phyloP scores from a whole-genome alignment of 192 early-diverging fungal species.

The Lunasporangiospora selenospora region DNA sequence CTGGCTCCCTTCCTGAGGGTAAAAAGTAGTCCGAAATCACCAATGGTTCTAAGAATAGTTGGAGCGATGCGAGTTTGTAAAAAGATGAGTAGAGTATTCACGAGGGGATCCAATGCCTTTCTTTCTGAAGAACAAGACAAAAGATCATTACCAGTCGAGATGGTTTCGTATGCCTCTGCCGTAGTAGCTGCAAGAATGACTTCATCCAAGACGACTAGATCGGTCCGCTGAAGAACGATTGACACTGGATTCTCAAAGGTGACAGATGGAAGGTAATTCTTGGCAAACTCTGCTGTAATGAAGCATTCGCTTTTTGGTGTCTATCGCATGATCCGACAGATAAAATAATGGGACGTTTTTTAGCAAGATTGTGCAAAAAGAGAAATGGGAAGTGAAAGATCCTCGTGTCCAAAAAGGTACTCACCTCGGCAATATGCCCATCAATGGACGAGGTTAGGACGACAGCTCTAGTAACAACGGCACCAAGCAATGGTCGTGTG shows the following conservation, averaged over 20 bases:
- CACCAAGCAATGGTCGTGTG: conserved; percentile 12
- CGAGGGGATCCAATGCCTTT: conserved; percentile 2
- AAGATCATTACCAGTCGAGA: conserved; percentile 14
- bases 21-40: conserved; percentile 33
- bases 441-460: conserved; percentile 43
- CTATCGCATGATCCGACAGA: background rate
- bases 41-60: conserved; percentile 27
- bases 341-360: background rate
- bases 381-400: too few species aligned
- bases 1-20: conserved; percentile 21
- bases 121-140: conserved; percentile 2
- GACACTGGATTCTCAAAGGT: conserved; percentile 24
- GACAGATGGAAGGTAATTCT: conserved; percentile 13
- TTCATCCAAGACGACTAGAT: conserved; percentile 66
- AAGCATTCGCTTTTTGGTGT: conserved; percentile 35
- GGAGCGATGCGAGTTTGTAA: too few species aligned
- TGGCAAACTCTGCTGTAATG: conserved; percentile 37
- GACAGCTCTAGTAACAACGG: conserved; percentile 38
- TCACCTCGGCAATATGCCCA: conserved; percentile 34
- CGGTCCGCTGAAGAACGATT: conserved; percentile 42
- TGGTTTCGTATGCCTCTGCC: conserved; percentile 55
- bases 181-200: conserved; percentile 67
- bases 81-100: too few species aligned
- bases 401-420: background rate
- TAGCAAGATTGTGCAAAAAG: too few species aligned